A percentile compares a stretch with the other conserved stretches of the same genome.
These are phyloP conservation scores for Diaporthe batatas DNA, from an alignment of 2,329 filamentous ascomycete species.

Conservation along the genomic window DNA sequence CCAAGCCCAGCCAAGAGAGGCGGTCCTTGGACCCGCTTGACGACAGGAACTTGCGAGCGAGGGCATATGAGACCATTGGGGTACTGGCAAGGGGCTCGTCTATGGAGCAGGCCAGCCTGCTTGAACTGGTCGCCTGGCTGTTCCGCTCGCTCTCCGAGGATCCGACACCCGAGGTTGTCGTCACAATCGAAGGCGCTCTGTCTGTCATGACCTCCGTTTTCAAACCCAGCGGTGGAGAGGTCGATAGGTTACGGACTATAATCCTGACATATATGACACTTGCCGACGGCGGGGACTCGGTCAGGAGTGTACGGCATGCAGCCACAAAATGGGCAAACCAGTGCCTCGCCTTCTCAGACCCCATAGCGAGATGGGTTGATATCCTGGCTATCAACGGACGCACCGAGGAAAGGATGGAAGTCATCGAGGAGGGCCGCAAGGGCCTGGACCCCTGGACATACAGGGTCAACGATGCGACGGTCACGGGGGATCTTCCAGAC, in stretches of 20 bases:
- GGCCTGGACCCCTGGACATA: constrained; percentile 80
- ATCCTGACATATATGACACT: constrained; percentile 77
- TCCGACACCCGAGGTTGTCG: constrained; percentile 78
- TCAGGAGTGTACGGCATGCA: constrained; percentile 84
- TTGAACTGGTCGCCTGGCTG: constrained; percentile 76
- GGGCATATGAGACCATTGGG: constrained; percentile 92
- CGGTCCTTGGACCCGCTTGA: constrained; percentile 58
- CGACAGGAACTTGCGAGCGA: constrained; percentile 77
- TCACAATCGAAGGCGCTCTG: constrained; percentile 90
- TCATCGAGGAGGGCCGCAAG: constrained; percentile 89
- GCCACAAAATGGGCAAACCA: constrained; percentile 91
- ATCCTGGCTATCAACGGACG: constrained; percentile 81
- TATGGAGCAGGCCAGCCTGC: constrained; percentile 66
- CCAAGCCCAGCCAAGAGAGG: constrained; percentile 60
- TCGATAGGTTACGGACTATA: constrained; percentile 62
- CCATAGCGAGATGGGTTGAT: constrained; percentile 88
- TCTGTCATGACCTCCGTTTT: constrained; percentile 75
- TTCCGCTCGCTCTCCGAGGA: constrained; percentile 88
- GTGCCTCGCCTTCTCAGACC: constrained; percentile 83
- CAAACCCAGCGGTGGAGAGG: constrained; percentile 46
- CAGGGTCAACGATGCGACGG: constrained; percentile 58
- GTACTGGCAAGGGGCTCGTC: constrained; percentile 77
- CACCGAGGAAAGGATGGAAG: constrained; percentile 79
- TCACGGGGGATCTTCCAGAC: constrained; percentile 58
- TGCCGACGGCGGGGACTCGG: constrained; percentile 61